Base-by-base conservation (phyloP, 148 eudicot genomes). In the Persicaria tinctoria region DNA sequence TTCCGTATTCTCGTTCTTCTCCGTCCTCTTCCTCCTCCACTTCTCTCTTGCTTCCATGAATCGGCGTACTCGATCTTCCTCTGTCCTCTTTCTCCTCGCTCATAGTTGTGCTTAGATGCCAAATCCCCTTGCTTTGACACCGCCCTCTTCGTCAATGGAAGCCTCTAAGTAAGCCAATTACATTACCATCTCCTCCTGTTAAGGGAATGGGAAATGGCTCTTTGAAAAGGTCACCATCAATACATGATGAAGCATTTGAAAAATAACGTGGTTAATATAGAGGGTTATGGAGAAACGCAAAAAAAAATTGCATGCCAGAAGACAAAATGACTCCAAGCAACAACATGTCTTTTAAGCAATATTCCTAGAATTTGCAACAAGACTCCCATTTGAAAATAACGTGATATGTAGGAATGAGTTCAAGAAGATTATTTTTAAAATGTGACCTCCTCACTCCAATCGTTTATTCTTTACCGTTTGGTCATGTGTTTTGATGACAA, bases 391-490 rank as follows among this genome's bases (percentile, higher is more conserved):
- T 23, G 32, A 44, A n/a, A 41, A 20, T 38, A 17, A 70, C 46
- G 8, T 60, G 46, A 64, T 70, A 23, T 78, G 73, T 76, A 95
- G 99, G 86, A 82, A 80, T 76, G 86, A 90, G 75, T 95, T 95
- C 76, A 79, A 72, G 68, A 89, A 87, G 80, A 76, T 85, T 32
- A 32, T 32, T 32, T 32, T 32, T 32, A 32, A 3, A 32, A 32
- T 32, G 41, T 32, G 41, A 32, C 41, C 41, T 32, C 41, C 41
- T 32, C 41, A 32, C 41, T 32, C 41, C 41, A 32, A 32, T 32
- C 41, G 1, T 32, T 32, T 32, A 32, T 32, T 32, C 41, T 32
- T 32, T 32, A 32, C 41, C 41, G 3, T 32, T 32, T 32, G 41
- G 41, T 32, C 41, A 32, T 32, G 41, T 32, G 41, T 32, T 32